Conservation (phyloP, 2,329 filamentous ascomycete genomes). For the Canariomyces notabilis region DNA sequence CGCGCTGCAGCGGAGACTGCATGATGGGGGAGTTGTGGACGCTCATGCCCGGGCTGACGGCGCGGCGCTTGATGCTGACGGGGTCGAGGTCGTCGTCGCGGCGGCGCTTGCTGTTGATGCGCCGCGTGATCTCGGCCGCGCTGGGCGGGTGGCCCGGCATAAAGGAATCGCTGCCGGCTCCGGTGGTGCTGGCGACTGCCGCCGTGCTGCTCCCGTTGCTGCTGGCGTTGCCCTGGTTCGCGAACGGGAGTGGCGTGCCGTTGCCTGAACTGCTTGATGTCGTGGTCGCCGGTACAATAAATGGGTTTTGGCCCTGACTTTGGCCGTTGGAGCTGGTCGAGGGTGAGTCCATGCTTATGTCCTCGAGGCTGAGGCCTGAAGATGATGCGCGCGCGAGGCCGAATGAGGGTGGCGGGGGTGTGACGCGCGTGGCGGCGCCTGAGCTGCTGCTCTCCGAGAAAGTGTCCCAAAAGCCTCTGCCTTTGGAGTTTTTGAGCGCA, state of each 20-base stretch:
- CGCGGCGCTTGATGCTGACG: slow-evolving; percentile 80
- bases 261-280: slow-evolving; percentile 32
- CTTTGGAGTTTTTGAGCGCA: slow-evolving; percentile 65
- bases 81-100: slow-evolving; percentile 89
- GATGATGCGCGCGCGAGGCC: slow-evolving; percentile 56
- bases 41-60: slow-evolving; percentile 87
- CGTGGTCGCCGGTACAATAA: slow-evolving; percentile 27
- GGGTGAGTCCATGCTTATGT: slow-evolving; percentile 69
- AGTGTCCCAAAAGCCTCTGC: slow-evolving; percentile 70
- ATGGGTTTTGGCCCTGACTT: slow-evolving; percentile 23
- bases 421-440: slow-evolving; percentile 33
- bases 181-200: neutral
- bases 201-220: slow-evolving; percentile 2
- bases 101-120: slow-evolving; percentile 75
- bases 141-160: slow-evolving; percentile 45
- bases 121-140: slow-evolving; percentile 69
- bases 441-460: slow-evolving; percentile 62
- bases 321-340: slow-evolving; percentile 29
- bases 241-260: slow-evolving; percentile 35
- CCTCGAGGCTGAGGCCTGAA: slow-evolving; percentile 58
- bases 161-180: slow-evolving; percentile 1
- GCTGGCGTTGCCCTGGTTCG: neutral
- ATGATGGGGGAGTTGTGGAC: slow-evolving; percentile 84
- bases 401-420: slow-evolving; percentile 60
- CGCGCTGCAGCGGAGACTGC: slow-evolving; percentile 75